phyloP scores from a whole-genome alignment of 106 monocot genomes.

The Dendrobium huoshanense region DNA sequence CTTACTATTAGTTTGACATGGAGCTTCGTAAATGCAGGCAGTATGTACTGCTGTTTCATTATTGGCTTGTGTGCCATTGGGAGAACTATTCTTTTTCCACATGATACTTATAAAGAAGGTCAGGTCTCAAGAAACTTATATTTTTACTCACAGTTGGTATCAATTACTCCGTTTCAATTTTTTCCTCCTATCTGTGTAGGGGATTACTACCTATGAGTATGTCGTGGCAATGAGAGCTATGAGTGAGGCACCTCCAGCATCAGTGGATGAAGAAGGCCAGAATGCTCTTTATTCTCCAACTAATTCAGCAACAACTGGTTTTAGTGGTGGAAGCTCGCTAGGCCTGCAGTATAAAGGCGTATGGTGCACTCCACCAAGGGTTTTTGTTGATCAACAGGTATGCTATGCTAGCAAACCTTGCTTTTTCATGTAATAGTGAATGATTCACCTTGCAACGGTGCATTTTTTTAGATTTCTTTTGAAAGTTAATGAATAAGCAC shows the following conservation, averaged over 20 bases:
- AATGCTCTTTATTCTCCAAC: slow-evolving; percentile 70
- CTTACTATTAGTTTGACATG: not conserved
- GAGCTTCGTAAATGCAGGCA: slow-evolving; percentile 43
- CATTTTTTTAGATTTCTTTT: not conserved
- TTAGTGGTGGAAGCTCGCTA: slow-evolving; percentile 74
- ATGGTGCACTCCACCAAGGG: slow-evolving; percentile 97
- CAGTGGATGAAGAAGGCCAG: slow-evolving; percentile 60
- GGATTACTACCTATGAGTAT: slow-evolving; percentile 97
- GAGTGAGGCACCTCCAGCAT: slow-evolving; percentile 87
- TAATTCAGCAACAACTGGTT: slow-evolving; percentile 82
- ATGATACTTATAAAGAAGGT: slow-evolving; percentile 96
- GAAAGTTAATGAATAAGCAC: not conserved
- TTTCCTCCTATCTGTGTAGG: slow-evolving; percentile 26
- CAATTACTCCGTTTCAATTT: not conserved
- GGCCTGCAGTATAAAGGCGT: slow-evolving; percentile 89
- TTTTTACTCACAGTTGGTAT: not conserved
- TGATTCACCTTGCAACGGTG: not conserved
- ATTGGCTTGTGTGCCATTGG: slow-evolving; percentile 77
- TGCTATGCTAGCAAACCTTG: not conserved
- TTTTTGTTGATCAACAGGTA: slow-evolving; percentile 90
- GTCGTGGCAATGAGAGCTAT: slow-evolving; percentile 98
- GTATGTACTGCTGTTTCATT: slow-evolving; percentile 70
- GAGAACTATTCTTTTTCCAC: slow-evolving; percentile 99
- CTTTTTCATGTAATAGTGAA: not conserved
- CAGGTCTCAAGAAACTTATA: not conserved